Evolutionary conservation across 768 basidiomycete species (phyloP).

Genomic region (Boletus vermiculosoides): DNA sequence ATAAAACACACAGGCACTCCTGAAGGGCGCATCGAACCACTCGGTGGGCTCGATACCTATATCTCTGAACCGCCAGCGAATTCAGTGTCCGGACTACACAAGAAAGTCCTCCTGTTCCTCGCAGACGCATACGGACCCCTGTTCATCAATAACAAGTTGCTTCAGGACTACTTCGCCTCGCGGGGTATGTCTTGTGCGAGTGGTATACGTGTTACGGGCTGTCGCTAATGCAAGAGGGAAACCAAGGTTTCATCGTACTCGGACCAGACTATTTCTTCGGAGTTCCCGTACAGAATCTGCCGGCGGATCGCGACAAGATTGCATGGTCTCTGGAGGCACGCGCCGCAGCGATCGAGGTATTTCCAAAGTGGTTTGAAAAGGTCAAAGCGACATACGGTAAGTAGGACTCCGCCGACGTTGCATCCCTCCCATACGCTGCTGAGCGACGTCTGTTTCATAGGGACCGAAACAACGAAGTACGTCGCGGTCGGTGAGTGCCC

Average conservation of each 20-base stretch:
- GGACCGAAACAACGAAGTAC: constrained; percentile 35
- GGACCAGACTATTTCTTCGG: constrained; percentile 65
- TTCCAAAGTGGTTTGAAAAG: constrained; percentile 50
- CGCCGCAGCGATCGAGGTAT: constrained; percentile 36
- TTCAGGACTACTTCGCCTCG: constrained; percentile 62
- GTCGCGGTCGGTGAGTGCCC: constrained; percentile 39
- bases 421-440: not conserved
- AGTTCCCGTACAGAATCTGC: constrained; percentile 42
- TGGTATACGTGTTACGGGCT: not conserved
- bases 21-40: constrained; percentile 40
- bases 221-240: not conserved
- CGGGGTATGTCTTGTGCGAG: constrained; percentile 38
- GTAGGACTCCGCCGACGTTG: not conserved
- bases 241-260: constrained; percentile 54
- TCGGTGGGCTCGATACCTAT: constrained; percentile 54
- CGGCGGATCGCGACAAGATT: constrained; percentile 32
- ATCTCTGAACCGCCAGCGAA: constrained; percentile 45
- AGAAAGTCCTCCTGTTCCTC: constrained; percentile 52
- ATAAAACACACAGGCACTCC: constrained; percentile 51
- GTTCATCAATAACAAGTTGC: constrained; percentile 51
- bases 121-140: constrained; percentile 58
- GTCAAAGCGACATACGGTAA: constrained; percentile 49
- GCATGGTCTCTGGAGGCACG: constrained; percentile 44
- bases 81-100: constrained; percentile 20
- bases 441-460: constrained; percentile 6